A percentile compares a stretch with the other conserved stretches of the same genome.
phyloP scores from a whole-genome alignment of 305 asterid genomes.

The Solanum chacoense region DNA sequence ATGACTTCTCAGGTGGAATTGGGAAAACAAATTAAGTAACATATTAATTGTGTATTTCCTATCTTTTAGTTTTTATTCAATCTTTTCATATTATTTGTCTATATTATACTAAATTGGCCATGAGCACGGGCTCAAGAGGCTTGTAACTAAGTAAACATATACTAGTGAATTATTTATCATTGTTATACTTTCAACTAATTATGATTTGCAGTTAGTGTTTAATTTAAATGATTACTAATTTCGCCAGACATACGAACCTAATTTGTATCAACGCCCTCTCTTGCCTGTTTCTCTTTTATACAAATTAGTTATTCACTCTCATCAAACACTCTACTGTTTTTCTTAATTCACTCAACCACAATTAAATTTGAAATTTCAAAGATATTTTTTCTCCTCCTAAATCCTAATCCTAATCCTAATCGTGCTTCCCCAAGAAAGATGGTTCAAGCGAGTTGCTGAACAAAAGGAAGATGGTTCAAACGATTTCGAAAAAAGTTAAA shows the following conservation, averaged over 20 bases:
- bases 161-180: neutral
- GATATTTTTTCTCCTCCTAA: neutral
- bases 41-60: neutral
- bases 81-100: too few relatives aligned
- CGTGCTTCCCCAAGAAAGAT: too few relatives aligned
- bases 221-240: too few relatives aligned
- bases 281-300: too few relatives aligned
- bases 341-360: neutral
- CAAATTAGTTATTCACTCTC: neutral
- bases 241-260: too few relatives aligned
- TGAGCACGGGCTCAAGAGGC: too few relatives aligned
- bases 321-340: neutral
- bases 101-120: too few relatives aligned
- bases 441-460: too few relatives aligned
- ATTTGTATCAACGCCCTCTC: neutral
- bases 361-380: too few relatives aligned
- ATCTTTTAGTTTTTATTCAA: neutral
- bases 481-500: too few relatives aligned
- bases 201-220: neutral
- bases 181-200: neutral
- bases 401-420: too few relatives aligned
- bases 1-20: neutral
- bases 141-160: neutral
- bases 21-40: neutral
- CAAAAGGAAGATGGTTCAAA: too few relatives aligned